Evolutionary conservation across 345 rosid genomes (phyloP), one percentile per base, ranked within the genome.

Genomic region (Crucihimalaya himalaica): DNA sequence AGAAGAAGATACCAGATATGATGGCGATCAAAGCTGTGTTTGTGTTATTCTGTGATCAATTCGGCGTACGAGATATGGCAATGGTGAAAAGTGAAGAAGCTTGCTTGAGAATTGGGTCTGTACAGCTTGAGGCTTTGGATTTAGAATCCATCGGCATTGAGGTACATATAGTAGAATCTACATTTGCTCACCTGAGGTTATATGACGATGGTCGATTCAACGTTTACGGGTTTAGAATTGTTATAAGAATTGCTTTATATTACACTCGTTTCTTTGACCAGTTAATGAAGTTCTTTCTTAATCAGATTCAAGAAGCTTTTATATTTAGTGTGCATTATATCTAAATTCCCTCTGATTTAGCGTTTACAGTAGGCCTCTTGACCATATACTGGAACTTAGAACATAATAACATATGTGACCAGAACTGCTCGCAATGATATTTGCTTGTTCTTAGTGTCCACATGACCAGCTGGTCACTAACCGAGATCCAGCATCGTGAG

Each of bases 21-120:
- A 83, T 59, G 74, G 61, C 20, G 66, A 45, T 29, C 84, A 83
- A 56, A 75, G 81, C 63, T 88, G 93, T 66, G 71, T 79, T 46
- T 90, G 92, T 45, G 65, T 73, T 63, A 88, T 90, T 72, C 81
- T 88, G 66, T 88, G 83, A 83, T 70, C 72, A 58, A 1, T 40
- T 48, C 55, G 13, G 35, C 19, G 54, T 35, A 29, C 52, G 31
- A 60, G 39, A 42, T 13, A 51, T 42, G 56, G 50, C 59, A 28
- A 63, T 61, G 79, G 43, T 27, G 58, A 35, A 45, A 21, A 40
- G 64, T 61, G 70, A 52, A 43, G 74, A 68, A 5, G 57, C 40
- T 69, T 31, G 50, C 31, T 68, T 21, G 56, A 45, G 74, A 31
- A n/a, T 29, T 25, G 42, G 46, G n/a, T n/a, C 6, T 77, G 25